phyloP scores from a whole-genome alignment of 352 stramenopile genomes.

The Pythium volutum region DNA sequence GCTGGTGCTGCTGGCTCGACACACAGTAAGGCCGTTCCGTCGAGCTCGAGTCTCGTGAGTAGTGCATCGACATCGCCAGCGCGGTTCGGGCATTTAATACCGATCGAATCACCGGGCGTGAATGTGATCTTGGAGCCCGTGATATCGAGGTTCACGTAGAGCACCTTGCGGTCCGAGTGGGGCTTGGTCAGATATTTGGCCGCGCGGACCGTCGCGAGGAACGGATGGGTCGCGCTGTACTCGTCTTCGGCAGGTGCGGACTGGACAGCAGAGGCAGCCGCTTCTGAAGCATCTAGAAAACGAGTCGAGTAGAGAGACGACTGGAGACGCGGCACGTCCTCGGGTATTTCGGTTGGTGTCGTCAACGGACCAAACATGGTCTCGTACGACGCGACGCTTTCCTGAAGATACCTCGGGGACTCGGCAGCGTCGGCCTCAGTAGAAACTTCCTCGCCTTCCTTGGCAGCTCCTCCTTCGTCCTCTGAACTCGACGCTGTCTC shows the following conservation, averaged over 20 bases:
- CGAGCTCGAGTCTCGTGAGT: slow-evolving; percentile 48
- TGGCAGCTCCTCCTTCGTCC: slow-evolving; percentile 5
- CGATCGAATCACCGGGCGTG: slow-evolving; percentile 81
- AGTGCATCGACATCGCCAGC: slow-evolving; percentile 60
- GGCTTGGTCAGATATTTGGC: slow-evolving; percentile 52
- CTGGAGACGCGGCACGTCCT: slow-evolving; percentile 58
- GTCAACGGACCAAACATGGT: slow-evolving; percentile 50
- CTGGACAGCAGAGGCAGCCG: not conserved
- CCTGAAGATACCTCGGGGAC: slow-evolving; percentile 26
- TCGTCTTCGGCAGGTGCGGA: slow-evolving; percentile 23
- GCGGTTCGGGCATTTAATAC: slow-evolving; percentile 81
- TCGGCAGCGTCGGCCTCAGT: not conserved
- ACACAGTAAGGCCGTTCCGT: slow-evolving; percentile 31
- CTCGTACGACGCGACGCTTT: slow-evolving; percentile 51
- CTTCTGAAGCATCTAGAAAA: slow-evolving; percentile 31
- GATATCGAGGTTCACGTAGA: slow-evolving; percentile 51
- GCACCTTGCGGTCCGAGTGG: slow-evolving; percentile 52
- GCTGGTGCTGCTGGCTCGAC: slow-evolving; percentile 32
- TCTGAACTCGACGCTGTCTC: slow-evolving; percentile 31
- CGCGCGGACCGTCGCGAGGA: slow-evolving; percentile 36
- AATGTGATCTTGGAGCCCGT: slow-evolving; percentile 54
- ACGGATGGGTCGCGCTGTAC: slow-evolving; percentile 48
- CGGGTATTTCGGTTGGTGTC: slow-evolving; percentile 31
- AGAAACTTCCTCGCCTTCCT: not conserved
- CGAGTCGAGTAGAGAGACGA: slow-evolving; percentile 43